Conservation (phyloP, 768 basidiomycete species). For the Trametes punicea region DNA sequence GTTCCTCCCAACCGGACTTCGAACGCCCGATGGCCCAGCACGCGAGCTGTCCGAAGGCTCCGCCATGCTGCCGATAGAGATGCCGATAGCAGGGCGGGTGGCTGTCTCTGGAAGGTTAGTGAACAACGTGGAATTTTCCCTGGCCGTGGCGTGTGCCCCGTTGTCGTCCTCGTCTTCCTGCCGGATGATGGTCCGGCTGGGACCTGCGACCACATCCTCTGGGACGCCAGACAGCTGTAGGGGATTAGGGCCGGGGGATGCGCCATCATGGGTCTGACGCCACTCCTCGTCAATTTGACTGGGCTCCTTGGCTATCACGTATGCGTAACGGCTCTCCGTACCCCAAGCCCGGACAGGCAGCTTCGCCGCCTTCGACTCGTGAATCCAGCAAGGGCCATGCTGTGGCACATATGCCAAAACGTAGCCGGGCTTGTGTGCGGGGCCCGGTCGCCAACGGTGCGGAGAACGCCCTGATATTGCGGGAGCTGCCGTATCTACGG, state of each 20-base stretch:
- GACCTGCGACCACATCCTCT: background rate
- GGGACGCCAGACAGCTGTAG: slow-evolving; percentile 21
- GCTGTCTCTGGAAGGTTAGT: background rate
- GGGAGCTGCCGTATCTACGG: background rate
- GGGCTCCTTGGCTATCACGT: slow-evolving; percentile 15
- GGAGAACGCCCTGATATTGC: background rate
- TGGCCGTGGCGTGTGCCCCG: background rate
- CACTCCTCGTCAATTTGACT: slow-evolving; percentile 6
- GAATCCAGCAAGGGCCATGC: slow-evolving; percentile 1
- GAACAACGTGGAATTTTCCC: background rate
- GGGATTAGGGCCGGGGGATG: slow-evolving; percentile 17
- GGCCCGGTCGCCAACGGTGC: background rate
- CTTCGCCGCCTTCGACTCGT: background rate
- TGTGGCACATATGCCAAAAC: background rate
- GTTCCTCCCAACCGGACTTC: background rate
- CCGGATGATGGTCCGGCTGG: background rate
- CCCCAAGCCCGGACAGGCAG: slow-evolving; percentile 4
- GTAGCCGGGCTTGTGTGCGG: background rate
- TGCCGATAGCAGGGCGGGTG: background rate
- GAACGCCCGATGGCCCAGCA: background rate
- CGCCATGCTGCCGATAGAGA: background rate
- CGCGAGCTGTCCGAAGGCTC: background rate
- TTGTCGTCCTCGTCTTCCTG: background rate
- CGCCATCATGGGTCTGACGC: slow-evolving; percentile 7
- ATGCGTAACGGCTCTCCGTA: slow-evolving; percentile 1